phyloP scores from a whole-genome alignment of 345 rosid species.

The Linum usitatissimum region DNA sequence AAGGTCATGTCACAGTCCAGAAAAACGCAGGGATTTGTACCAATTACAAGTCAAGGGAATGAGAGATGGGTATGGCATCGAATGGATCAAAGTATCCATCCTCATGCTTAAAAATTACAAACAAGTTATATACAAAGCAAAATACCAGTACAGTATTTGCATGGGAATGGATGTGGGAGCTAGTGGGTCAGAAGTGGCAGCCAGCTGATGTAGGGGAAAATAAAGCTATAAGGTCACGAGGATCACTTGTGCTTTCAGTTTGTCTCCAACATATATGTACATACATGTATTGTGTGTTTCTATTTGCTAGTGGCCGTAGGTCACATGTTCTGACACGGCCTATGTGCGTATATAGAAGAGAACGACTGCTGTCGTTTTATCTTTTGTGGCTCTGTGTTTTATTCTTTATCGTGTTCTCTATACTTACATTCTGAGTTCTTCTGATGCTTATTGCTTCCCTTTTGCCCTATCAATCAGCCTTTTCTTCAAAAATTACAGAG shows the following conservation, averaged over 20 bases:
- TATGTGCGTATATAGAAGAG: not conserved
- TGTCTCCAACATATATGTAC: constrained; percentile 15
- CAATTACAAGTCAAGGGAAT: not conserved
- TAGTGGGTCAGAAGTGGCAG: constrained; percentile 3
- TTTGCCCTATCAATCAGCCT: not conserved
- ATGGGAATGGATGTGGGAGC: constrained; percentile 27
- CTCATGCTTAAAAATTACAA: not conserved
- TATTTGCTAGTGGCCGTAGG: constrained; percentile 20
- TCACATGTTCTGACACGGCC: constrained; percentile 43
- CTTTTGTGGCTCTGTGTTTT: constrained; percentile 15
- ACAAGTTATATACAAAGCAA: not conserved
- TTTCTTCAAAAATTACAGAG: not conserved
- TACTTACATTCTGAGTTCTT: not conserved
- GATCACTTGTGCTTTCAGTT: constrained; percentile 29
- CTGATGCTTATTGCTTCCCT: not conserved
- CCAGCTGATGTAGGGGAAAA: not conserved
- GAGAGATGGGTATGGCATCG: not conserved
- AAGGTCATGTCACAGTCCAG: not conserved
- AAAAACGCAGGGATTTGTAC: not conserved
- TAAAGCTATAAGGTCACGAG: constrained; percentile 4
- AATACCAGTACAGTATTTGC: constrained; percentile 7
- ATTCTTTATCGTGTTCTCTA: constrained; percentile 28
- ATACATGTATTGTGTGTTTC: not conserved
- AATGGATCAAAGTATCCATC: not conserved
- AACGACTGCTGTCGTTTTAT: not conserved